These are phyloP conservation scores for Nelumbo lutea DNA, from an alignment of 164 flowering plant genomes.

Conservation along the genomic window DNA sequence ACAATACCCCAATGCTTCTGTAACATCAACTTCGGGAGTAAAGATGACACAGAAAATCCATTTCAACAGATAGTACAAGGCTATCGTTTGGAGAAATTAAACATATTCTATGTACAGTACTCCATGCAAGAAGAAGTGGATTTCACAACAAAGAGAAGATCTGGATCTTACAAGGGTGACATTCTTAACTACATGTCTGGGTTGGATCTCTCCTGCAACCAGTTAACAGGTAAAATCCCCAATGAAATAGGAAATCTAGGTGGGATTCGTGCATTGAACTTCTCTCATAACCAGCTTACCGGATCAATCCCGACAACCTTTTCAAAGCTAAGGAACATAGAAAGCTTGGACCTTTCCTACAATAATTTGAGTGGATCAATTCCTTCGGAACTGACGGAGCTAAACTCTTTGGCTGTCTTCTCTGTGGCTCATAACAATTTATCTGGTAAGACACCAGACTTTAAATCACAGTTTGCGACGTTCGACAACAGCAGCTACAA, in stretches of 20 bases:
- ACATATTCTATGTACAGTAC: background rate
- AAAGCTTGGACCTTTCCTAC: too few species aligned
- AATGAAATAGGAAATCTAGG: slow-evolving; percentile 15
- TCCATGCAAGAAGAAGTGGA: background rate
- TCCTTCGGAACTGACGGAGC: slow-evolving; percentile 4
- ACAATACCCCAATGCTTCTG: background rate
- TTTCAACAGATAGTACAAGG: background rate
- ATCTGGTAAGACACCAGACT: too few species aligned
- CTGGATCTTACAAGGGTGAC: slow-evolving; percentile 8
- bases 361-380: too few species aligned
- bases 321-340: background rate
- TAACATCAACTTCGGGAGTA: background rate
- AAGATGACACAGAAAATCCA: background rate
- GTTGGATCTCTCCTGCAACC: slow-evolving; percentile 23
- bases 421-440: slow-evolving; percentile 3
- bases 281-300: slow-evolving; percentile 14
- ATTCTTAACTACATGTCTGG: slow-evolving; percentile 7
- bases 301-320: slow-evolving; percentile 18
- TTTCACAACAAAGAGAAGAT: slow-evolving; percentile 11
- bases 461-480: too few species aligned
- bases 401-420: slow-evolving; percentile 8
- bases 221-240: slow-evolving; percentile 20
- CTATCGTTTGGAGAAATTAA: too few species aligned
- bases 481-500: too few species aligned
- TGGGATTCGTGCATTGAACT: slow-evolving; percentile 9